Conservation (phyloP, 345 rosid genomes). For the Eucalyptus pauciflora region DNA sequence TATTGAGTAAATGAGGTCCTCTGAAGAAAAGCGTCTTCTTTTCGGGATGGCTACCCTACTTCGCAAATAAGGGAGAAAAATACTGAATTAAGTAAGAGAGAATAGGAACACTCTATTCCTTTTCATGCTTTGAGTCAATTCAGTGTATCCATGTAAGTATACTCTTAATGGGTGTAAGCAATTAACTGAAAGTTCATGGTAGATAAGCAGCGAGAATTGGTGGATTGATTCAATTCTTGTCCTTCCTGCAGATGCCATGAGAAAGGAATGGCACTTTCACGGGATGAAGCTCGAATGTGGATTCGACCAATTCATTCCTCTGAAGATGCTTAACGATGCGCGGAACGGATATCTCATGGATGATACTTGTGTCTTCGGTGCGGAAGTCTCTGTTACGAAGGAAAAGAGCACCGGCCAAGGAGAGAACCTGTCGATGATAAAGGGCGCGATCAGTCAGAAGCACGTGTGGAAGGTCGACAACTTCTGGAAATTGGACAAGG, state of each 20-base stretch:
- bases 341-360: constrained; percentile 22
- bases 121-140: too few species aligned
- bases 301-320: constrained; percentile 18
- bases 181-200: too few species aligned
- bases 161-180: too few species aligned
- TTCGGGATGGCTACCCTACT: too few species aligned
- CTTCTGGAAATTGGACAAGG: constrained; percentile 2
- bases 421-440: constrained; percentile 14
- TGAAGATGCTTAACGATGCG: constrained; percentile 1
- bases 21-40: too few species aligned
- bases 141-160: too few species aligned
- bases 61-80: too few species aligned
- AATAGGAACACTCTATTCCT: too few species aligned
- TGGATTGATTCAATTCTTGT: too few species aligned
- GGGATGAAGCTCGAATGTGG: constrained; percentile 23
- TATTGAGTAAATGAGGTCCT: too few species aligned
- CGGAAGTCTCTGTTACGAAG: constrained; percentile 20
- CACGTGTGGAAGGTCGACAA: constrained; percentile 18
- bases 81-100: too few species aligned
- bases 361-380: constrained; percentile 23
- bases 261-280: constrained; percentile 12
- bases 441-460: background rate
- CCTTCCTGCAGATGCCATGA: constrained; percentile 1
- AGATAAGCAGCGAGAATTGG: too few species aligned
- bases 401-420: constrained; percentile 13